These are phyloP conservation scores for Artemisia argyi DNA, from an alignment of 129 eudicot species.

Conservation along the genomic window DNA sequence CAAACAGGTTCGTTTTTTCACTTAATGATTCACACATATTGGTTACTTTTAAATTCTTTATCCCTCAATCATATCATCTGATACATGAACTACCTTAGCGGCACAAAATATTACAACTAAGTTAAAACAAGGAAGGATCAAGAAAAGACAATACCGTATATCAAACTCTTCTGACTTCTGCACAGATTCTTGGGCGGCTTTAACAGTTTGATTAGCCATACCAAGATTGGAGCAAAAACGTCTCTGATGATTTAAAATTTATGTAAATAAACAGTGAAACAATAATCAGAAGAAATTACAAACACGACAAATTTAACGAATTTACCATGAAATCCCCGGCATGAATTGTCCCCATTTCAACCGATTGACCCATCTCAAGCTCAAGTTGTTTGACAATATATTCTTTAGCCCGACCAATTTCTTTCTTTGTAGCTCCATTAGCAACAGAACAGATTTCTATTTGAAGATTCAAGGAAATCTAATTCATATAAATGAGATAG, in stretches of 20 bases:
- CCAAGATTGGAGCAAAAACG: slow-evolving; percentile 93
- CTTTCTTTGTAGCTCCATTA: slow-evolving; percentile 79
- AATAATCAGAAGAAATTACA: slow-evolving; percentile 5
- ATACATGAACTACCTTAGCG: no score
- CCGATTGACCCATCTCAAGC: slow-evolving; percentile 67
- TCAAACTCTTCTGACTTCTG: slow-evolving; percentile 67
- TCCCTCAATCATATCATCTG: no score
- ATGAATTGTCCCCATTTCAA: slow-evolving; percentile 76
- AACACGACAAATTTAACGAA: not conserved
- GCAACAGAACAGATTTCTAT: slow-evolving; percentile 77
- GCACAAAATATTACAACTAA: no score
- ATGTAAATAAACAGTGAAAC: not conserved
- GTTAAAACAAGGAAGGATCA: not conserved
- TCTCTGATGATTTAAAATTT: slow-evolving; percentile 38
- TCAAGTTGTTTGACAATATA: slow-evolving; percentile 71
- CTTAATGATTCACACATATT: no score
- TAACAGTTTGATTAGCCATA: slow-evolving; percentile 62
- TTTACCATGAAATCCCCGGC: slow-evolving; percentile 79
- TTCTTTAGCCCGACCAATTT: slow-evolving; percentile 78
- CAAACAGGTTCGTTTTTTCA: no score
- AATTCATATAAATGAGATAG: slow-evolving; percentile 22
- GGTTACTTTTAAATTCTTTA: no score
- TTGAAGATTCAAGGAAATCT: slow-evolving; percentile 30
- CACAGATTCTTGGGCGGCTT: slow-evolving; percentile 80
- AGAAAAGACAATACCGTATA: slow-evolving; percentile 52